Evolutionary conservation across 2,329 filamentous ascomycete genomes (phyloP).

Genomic region (Clarireedia homoeocarpa): DNA sequence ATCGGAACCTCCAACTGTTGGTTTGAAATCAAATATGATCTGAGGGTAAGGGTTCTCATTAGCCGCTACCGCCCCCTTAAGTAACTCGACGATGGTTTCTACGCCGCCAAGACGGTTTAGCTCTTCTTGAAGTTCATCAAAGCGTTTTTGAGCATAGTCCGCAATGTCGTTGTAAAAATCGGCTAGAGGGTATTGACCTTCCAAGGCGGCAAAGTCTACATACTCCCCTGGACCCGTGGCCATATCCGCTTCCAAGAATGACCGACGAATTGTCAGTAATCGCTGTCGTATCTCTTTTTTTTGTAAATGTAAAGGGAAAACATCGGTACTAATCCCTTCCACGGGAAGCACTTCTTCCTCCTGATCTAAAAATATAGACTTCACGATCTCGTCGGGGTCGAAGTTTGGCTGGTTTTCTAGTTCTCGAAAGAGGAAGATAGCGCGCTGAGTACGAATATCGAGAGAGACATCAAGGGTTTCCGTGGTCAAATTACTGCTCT

Average conservation of each 20-base stretch:
- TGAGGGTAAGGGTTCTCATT: constrained; percentile 12
- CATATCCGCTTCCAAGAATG: constrained; percentile 30
- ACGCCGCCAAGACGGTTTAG: constrained; percentile 38
- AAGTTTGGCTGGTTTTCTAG: constrained; percentile 27
- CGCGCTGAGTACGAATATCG: constrained; percentile 46
- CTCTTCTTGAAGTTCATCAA: constrained; percentile 36
- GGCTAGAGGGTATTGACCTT: constrained; percentile 40
- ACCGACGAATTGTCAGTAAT: constrained; percentile 31
- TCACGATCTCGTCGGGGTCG: constrained; percentile 31
- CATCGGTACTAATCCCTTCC: constrained; percentile 13
- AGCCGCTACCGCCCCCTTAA: constrained; percentile 29
- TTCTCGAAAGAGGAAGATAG: constrained; percentile 36
- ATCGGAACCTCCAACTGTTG: neutral
- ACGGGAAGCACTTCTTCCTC: constrained; percentile 9
- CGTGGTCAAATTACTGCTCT: constrained; percentile 34
- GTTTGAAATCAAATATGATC: neutral
- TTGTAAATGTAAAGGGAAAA: constrained; percentile 27
- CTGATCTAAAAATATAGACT: neutral
- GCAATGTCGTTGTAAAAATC: constrained; percentile 37
- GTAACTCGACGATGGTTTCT: constrained; percentile 24
- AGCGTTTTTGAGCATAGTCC: constrained; percentile 38
- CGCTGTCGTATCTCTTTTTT: constrained; percentile 30
- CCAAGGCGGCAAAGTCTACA: constrained; percentile 37
- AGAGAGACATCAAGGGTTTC: constrained; percentile 42
- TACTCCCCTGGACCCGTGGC: constrained; percentile 20